Evolutionary conservation across 1,284 basidiomycete species (phyloP).

Genomic region (Apiotrichum laibachii): DNA sequence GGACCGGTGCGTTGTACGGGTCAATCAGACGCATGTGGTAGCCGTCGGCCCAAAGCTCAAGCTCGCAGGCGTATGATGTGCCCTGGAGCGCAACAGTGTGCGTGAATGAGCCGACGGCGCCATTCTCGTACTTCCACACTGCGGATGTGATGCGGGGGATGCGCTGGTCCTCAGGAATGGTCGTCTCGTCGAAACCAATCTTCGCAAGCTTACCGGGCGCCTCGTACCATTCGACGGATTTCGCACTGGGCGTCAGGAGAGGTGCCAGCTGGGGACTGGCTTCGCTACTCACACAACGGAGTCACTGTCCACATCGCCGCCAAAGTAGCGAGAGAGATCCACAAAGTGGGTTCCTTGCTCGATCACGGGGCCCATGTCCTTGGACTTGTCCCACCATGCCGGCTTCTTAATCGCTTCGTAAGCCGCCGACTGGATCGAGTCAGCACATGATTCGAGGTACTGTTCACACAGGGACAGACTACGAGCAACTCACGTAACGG

Average conservation of each 20-base stretch:
- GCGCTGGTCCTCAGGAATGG: slow-evolving; percentile 49
- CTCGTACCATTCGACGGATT: slow-evolving; percentile 87
- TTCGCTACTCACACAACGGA: slow-evolving; percentile 48
- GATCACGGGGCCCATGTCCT: slow-evolving; percentile 74
- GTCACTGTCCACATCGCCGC: slow-evolving; percentile 85
- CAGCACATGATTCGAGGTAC: too few species aligned
- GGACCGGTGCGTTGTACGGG: slow-evolving; percentile 68
- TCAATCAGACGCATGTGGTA: slow-evolving; percentile 68
- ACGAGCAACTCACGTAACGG: slow-evolving; percentile 59
- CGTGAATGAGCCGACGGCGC: slow-evolving; percentile 85
- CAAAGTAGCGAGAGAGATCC: slow-evolving; percentile 83
- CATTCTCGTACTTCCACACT: slow-evolving; percentile 76
- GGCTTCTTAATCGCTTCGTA: slow-evolving; percentile 85
- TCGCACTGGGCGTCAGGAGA: too few species aligned
- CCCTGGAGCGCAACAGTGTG: slow-evolving; percentile 87
- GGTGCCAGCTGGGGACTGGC: too few species aligned
- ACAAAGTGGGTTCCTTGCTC: slow-evolving; percentile 89
- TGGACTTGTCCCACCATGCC: slow-evolving; percentile 98
- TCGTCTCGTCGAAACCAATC: slow-evolving; percentile 56
- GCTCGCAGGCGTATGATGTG: slow-evolving; percentile 84
- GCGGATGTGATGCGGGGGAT: slow-evolving; percentile 51
- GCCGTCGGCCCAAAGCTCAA: slow-evolving; percentile 84
- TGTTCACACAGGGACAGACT: too few species aligned
- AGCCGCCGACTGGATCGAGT: slow-evolving; percentile 66
- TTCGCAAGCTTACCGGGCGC: slow-evolving; percentile 75